Percentiles rank a stretch among this genome's conserved stretches.
Evolutionary conservation across 495 filamentous ascomycete species (phyloP).

Genomic region (Tuber calosporum): DNA sequence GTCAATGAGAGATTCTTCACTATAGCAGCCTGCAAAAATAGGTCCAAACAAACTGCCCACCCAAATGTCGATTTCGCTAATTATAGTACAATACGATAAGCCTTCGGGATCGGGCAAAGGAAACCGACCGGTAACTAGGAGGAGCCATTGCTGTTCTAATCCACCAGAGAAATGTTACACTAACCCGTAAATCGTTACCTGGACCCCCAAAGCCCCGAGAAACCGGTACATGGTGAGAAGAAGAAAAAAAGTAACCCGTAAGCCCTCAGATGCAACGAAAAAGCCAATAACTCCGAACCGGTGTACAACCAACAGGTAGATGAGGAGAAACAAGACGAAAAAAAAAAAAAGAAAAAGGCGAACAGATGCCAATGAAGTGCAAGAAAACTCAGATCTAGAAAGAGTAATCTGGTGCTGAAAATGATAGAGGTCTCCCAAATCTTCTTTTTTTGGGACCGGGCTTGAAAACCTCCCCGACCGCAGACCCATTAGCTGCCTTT

Average conservation of each 20-base stretch:
- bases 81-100: neutral
- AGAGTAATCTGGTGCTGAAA: neutral
- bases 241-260: neutral
- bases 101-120: neutral
- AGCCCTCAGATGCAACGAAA: neutral
- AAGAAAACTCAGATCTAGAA: neutral
- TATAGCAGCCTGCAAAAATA: neutral
- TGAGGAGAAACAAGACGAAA: neutral
- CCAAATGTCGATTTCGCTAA: neutral
- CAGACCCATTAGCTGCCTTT: neutral
- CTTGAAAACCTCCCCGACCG: neutral
- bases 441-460: neutral
- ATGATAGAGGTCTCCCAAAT: neutral
- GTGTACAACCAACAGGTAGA: neutral
- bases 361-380: neutral
- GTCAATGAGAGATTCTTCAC: neutral
- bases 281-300: neutral
- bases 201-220: neutral
- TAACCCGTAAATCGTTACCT: neutral
- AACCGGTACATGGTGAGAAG: neutral
- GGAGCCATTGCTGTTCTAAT: neutral
- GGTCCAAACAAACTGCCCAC: neutral
- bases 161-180: neutral
- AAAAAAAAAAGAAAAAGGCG: neutral
- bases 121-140: neutral